phyloP scores from a whole-genome alignment of 495 filamentous ascomycete genomes.

The Sabuloglossum arenarium region DNA sequence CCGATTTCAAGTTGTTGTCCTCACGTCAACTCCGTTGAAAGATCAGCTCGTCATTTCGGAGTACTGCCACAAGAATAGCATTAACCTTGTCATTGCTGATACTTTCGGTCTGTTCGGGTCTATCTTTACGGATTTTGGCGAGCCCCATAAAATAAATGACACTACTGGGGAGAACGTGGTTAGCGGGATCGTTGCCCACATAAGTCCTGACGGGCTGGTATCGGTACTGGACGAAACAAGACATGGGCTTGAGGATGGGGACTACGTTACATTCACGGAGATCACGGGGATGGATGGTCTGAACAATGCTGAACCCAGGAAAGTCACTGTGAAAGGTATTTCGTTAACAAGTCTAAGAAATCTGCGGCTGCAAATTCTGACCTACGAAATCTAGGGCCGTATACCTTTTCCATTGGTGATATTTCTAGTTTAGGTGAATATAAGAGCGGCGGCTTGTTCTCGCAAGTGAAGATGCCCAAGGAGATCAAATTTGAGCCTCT shows the following conservation, averaged over 20 bases:
- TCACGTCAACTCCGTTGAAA: slow-evolving; percentile 62
- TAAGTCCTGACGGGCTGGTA: slow-evolving; percentile 74
- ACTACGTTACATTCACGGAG: slow-evolving; percentile 88
- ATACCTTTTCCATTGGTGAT: slow-evolving; percentile 93
- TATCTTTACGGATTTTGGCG: slow-evolving; percentile 94
- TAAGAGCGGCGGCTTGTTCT: slow-evolving; percentile 67
- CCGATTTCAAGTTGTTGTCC: slow-evolving; percentile 77
- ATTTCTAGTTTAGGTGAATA: slow-evolving; percentile 74
- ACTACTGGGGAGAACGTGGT: slow-evolving; percentile 73
- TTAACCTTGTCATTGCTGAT: slow-evolving; percentile 70
- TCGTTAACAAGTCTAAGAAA: not conserved
- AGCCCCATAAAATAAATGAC: slow-evolving; percentile 77
- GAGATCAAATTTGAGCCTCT: slow-evolving; percentile 74
- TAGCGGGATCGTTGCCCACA: slow-evolving; percentile 77
- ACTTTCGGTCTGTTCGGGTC: slow-evolving; percentile 87
- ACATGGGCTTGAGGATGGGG: slow-evolving; percentile 90
- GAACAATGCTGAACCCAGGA: slow-evolving; percentile 63
- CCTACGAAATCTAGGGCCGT: slow-evolving; percentile 33
- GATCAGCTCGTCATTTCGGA: slow-evolving; percentile 69
- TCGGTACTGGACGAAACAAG: slow-evolving; percentile 89
- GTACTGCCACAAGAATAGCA: slow-evolving; percentile 81
- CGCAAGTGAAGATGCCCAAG: slow-evolving; percentile 96
- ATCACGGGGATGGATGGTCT: slow-evolving; percentile 81
- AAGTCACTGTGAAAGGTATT: slow-evolving; percentile 68
- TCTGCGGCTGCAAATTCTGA: not conserved